A percentile compares a stretch with the other conserved stretches of the same genome.
Evolutionary conservation across 2,329 filamentous ascomycete species (phyloP).

Genomic region (Bipolaris cookei): DNA sequence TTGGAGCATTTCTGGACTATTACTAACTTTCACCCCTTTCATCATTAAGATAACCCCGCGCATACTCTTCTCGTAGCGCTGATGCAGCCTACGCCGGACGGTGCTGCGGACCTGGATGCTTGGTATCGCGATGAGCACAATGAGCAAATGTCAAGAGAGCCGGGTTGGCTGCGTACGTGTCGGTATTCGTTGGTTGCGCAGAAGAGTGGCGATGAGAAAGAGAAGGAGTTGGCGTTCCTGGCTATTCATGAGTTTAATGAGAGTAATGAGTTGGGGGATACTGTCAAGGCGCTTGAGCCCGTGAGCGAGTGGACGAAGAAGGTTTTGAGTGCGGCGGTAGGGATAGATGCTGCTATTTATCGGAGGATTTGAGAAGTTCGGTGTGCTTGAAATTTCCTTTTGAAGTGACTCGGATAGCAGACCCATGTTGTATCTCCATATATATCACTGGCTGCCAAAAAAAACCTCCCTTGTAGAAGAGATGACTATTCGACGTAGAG

Average conservation of each 20-base stretch:
- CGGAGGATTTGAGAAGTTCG: slow-evolving; percentile 12
- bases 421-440: too few species aligned
- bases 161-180: slow-evolving; percentile 35
- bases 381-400: background rate
- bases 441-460: too few species aligned
- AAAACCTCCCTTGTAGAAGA: too few species aligned
- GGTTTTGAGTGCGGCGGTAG: slow-evolving; percentile 28
- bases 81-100: slow-evolving; percentile 34
- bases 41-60: background rate
- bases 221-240: slow-evolving; percentile 28
- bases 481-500: too few species aligned
- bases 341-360: slow-evolving; percentile 41
- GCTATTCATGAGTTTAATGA: slow-evolving; percentile 43
- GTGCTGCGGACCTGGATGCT: slow-evolving; percentile 34
- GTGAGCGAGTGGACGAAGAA: slow-evolving; percentile 44
- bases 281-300: slow-evolving; percentile 36
- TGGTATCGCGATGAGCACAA: slow-evolving; percentile 46
- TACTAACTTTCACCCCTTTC: background rate
- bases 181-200: slow-evolving; percentile 29
- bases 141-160: slow-evolving; percentile 41
- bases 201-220: slow-evolving; percentile 1
- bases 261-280: slow-evolving; percentile 33
- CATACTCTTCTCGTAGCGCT: slow-evolving; percentile 31
- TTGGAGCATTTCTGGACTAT: too few species aligned
- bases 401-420: background rate